Evolutionary conservation across 257 asterid genomes (phyloP).

Genomic region (Paulownia fortunei): DNA sequence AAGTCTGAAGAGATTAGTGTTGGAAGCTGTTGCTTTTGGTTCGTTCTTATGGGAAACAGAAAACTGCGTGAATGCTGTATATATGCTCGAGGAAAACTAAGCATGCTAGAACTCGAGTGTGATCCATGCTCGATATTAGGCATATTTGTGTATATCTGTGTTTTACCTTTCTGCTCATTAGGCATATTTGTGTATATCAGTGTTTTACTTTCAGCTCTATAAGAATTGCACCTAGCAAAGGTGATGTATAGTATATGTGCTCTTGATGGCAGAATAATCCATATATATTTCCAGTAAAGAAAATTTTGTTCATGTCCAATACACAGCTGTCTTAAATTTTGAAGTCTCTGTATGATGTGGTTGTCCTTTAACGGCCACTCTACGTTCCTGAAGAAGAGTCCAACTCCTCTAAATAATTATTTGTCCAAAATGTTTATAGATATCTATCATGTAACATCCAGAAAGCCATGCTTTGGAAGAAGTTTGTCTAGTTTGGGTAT

Average conservation of each 20-base stretch:
- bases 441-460: too few relatives aligned
- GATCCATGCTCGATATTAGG: neutral
- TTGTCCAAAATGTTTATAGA: too few relatives aligned
- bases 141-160: too few relatives aligned
- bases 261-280: neutral
- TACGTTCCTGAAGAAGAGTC: too few relatives aligned
- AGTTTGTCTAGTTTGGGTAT: too few relatives aligned
- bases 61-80: conserved; percentile 41
- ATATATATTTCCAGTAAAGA: neutral
- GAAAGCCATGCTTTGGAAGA: too few relatives aligned
- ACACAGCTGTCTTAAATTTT: too few relatives aligned
- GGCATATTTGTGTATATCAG: conserved; percentile 16
- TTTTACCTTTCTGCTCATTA: too few relatives aligned
- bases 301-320: neutral
- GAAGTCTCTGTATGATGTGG: too few relatives aligned
- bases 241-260: neutral
- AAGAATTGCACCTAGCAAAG: neutral
- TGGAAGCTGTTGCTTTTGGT: too few relatives aligned
- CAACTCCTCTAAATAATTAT: too few relatives aligned
- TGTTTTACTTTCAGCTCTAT: conserved; percentile 3
- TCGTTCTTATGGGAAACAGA: conserved; percentile 77
- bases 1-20: conserved; percentile 70
- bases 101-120: neutral
- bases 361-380: too few relatives aligned
- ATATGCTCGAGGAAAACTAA: conserved; percentile 55